Conservation (phyloP, 1,139 yeast genomes). For the Hemisphaericaspora xylofermentans region DNA sequence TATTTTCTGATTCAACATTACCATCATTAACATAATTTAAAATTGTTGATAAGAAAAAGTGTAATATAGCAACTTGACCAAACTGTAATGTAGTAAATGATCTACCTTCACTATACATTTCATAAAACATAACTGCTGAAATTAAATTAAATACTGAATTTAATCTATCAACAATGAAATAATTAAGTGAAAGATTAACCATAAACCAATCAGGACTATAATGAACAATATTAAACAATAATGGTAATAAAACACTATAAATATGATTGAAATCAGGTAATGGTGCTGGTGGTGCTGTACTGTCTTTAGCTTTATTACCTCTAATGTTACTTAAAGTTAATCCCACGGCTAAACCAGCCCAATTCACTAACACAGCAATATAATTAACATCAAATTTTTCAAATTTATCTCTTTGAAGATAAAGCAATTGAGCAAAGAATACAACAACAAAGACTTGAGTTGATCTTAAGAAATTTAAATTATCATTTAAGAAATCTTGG, state of each 20-base stretch:
- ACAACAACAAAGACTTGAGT: slow-evolving; percentile 34
- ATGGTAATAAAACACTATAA: slow-evolving; percentile 36
- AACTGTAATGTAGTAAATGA: slow-evolving; percentile 20
- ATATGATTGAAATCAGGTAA: slow-evolving; percentile 42
- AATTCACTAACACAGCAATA: slow-evolving; percentile 34
- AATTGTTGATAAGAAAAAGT: slow-evolving; percentile 23
- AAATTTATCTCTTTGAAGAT: slow-evolving; percentile 19
- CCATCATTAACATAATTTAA: slow-evolving; percentile 33
- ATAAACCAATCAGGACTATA: slow-evolving; percentile 26
- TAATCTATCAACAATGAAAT: slow-evolving; percentile 34
- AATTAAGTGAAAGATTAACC: slow-evolving; percentile 37
- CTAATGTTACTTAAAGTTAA: slow-evolving; percentile 29
- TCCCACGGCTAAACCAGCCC: slow-evolving; percentile 34
- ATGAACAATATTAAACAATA: slow-evolving; percentile 22
- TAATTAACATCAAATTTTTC: slow-evolving; percentile 20
- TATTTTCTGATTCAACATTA: slow-evolving; percentile 16
- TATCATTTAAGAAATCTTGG: slow-evolving; percentile 43
- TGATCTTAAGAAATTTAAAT: slow-evolving; percentile 30
- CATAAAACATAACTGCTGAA: slow-evolving; percentile 30
- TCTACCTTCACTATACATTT: slow-evolving; percentile 29
- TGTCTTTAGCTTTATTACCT: slow-evolving; percentile 20
- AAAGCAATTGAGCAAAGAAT: slow-evolving; percentile 33
- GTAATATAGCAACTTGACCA: slow-evolving; percentile 25
- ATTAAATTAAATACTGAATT: slow-evolving; percentile 30
- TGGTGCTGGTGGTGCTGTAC: slow-evolving; percentile 14